Conservation (phyloP, 805 yeast species). For the Cyberlindnera misumaiensis region DNA sequence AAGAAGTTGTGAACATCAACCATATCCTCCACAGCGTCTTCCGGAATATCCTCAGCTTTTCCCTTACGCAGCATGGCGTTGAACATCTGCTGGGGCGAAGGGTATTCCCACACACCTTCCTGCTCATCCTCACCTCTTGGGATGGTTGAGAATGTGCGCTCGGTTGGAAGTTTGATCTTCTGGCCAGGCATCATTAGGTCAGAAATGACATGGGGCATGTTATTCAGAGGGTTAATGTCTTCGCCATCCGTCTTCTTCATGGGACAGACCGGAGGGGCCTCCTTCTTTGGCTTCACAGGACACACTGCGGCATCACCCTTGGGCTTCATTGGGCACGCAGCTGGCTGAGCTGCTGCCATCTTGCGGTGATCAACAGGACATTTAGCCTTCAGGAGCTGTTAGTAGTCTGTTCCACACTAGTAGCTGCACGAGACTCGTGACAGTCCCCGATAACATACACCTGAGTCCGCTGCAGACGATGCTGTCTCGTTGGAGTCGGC, state of each 20-base stretch:
- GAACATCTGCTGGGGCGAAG: conserved; percentile 98
- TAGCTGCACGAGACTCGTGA: no score
- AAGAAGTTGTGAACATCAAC: conserved; percentile 93
- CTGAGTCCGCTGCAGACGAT: background rate
- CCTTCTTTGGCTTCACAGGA: conserved; percentile 31
- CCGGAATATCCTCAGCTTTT: conserved; percentile 80
- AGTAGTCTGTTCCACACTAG: background rate
- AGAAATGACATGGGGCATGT: conserved; percentile 76
- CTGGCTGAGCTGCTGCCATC: background rate
- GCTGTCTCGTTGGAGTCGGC: conserved; percentile 33
- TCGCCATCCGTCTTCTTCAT: conserved; percentile 23
- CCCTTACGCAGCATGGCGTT: conserved; percentile 97
- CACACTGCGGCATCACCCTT: conserved; percentile 24
- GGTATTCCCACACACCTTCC: conserved; percentile 94
- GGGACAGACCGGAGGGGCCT: conserved; percentile 33
- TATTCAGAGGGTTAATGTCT: conserved; percentile 70
- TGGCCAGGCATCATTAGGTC: conserved; percentile 74
- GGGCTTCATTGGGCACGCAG: conserved; percentile 4
- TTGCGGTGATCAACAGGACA: conserved; percentile 36
- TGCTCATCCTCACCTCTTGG: conserved; percentile 67
- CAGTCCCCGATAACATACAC: background rate
- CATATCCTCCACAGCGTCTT: conserved; percentile 95
- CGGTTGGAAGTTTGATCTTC: conserved; percentile 68
- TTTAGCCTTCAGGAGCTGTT: conserved; percentile 11
- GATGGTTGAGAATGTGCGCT: conserved; percentile 75